phyloP scores from a whole-genome alignment of 2,329 filamentous ascomycete species.

The Ramularia endophylla region DNA sequence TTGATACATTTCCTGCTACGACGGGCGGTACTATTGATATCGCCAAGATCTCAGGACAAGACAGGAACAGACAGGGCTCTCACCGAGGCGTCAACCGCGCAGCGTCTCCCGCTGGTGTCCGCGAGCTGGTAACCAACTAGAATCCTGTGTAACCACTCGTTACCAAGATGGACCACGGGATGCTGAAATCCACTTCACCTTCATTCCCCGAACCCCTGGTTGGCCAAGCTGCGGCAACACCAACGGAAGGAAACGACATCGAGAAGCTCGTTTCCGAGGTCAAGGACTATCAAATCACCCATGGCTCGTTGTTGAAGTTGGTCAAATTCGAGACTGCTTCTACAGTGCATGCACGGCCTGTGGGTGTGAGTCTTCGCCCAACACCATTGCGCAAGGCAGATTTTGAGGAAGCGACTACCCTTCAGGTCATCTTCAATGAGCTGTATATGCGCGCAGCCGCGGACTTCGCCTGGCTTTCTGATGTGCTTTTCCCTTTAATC shows the following conservation, averaged over 20 bases:
- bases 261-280: constrained; percentile 28
- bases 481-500: constrained; percentile 29
- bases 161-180: too few relatives aligned
- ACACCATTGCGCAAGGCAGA: constrained; percentile 29
- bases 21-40: too few relatives aligned
- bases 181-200: too few relatives aligned
- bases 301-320: constrained; percentile 37
- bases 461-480: constrained; percentile 35
- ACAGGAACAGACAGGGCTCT: not conserved
- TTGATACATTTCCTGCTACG: too few relatives aligned
- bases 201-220: too few relatives aligned
- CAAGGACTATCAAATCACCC: constrained; percentile 39
- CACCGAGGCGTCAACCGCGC: constrained; percentile 14
- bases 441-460: constrained; percentile 46
- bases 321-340: constrained; percentile 23
- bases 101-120: constrained; percentile 11
- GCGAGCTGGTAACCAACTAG: constrained; percentile 1
- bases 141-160: constrained; percentile 3
- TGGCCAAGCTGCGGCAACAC: constrained; percentile 2
- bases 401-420: constrained; percentile 44
- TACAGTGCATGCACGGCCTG: constrained; percentile 27
- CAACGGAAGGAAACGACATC: constrained; percentile 5
- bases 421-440: constrained; percentile 57
- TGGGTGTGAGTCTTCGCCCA: constrained; percentile 33
- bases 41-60: too few relatives aligned